These are phyloP conservation scores for Sesbania bispinosa DNA, from an alignment of 306 rosid species.

Conservation along the genomic window DNA sequence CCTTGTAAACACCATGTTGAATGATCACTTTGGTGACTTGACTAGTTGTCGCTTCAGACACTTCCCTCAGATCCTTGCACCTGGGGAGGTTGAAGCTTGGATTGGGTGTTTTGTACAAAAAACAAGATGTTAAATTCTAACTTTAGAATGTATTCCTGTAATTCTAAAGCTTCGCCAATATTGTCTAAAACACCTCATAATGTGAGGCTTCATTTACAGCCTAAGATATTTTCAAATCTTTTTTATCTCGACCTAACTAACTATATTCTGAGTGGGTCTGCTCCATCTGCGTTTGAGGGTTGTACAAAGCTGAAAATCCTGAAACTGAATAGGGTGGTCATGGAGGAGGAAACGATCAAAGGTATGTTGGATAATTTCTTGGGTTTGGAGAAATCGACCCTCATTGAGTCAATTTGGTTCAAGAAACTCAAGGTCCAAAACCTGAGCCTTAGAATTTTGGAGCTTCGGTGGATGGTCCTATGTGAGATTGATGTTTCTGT, in stretches of 20 bases:
- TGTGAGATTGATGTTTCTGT: background rate
- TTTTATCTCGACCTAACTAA: conserved; percentile 16
- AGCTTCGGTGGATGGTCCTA: too few species aligned
- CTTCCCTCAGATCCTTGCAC: background rate
- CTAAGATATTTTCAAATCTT: background rate
- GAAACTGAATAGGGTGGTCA: background rate
- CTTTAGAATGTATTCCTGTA: background rate
- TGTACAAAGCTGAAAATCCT: background rate
- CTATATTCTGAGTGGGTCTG: too few species aligned
- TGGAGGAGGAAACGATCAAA: background rate
- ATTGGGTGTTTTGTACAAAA: background rate
- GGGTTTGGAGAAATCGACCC: too few species aligned
- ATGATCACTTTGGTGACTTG: background rate
- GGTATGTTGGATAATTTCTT: too few species aligned
- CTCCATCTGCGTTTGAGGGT: too few species aligned
- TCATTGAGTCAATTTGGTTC: too few species aligned
- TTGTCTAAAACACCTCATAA: too few species aligned
- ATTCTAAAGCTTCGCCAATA: background rate
- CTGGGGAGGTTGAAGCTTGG: background rate
- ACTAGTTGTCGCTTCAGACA: background rate
- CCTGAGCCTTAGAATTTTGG: too few species aligned
- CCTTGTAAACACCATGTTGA: background rate
- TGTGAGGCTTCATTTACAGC: background rate
- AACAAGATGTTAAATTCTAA: background rate
- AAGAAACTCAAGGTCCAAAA: too few species aligned